Evolutionary conservation across 257 asterid species (phyloP), one percentile per base, ranked within the genome.

Genomic region (Nemophila menziesii): DNA sequence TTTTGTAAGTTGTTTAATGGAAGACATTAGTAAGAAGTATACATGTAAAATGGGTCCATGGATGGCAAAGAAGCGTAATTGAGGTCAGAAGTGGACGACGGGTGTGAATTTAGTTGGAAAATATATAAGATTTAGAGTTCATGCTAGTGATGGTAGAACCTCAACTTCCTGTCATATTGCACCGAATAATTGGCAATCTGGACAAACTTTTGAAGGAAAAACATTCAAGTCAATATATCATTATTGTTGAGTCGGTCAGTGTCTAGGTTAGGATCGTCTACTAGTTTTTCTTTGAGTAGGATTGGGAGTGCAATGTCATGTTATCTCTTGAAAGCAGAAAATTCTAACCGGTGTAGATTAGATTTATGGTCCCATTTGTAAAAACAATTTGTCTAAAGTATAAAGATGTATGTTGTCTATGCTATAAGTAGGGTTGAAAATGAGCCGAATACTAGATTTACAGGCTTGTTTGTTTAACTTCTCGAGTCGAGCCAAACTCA

Each of bases 141-240:
- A 75, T 16, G 58, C 67, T 56, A 66, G 86, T 20, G 84, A 77
- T 50, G 82, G 81, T 0, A 65, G 54, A 0, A 65, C 72, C 4
- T 17, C 72, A 0, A 58, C 70, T 2, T 67, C 77, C 5, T 71
- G 54, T 63, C 58, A 24, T 20, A 92, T 75, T 7, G 82, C 82
- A 2, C 73, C 81, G 2, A 67, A 54, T 48, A 61, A 61, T 41
- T 81, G 92, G 93, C 79, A 63, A 6, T 73, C 62, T 21, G 92
- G 92, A 16, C 84, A 80, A 47, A 56, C 92, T 0, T 78, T 60
- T 49, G 68, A 64, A 64, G 92, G 87, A 27, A 80, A 71, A 43
- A n/a, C 14, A 7, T 29, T 29, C 36, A 7, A 29, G 36, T 29
- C 12, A 29, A 29, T 7, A 29, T 13, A 29, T 7, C 5, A 29